These are phyloP conservation scores for Colletotrichum simmondsii DNA, from an alignment of 2,329 filamentous ascomycete species.

Conservation along the genomic window DNA sequence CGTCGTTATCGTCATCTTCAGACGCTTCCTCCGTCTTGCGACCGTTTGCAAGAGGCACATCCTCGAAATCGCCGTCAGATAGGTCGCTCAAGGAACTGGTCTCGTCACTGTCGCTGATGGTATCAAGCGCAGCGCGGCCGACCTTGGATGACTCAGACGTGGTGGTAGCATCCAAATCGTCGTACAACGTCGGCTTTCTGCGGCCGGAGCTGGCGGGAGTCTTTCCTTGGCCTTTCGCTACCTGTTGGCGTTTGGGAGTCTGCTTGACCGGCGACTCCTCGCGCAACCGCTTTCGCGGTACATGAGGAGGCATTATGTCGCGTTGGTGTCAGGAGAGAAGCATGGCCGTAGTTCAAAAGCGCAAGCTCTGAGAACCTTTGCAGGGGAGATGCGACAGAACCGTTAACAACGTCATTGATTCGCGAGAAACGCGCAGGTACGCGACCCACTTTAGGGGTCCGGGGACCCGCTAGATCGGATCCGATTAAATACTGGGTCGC, in stretches of 20 bases:
- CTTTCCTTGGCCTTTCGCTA: constrained; percentile 19
- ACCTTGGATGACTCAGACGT: constrained; percentile 56
- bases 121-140: constrained; percentile 53
- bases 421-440: constrained; percentile 43
- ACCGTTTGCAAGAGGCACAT: constrained; percentile 53
- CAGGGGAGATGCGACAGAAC: constrained; percentile 15
- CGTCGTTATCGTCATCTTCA: constrained; percentile 68
- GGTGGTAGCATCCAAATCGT: constrained; percentile 66
- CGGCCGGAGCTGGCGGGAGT: constrained; percentile 36
- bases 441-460: constrained; percentile 36
- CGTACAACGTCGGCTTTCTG: constrained; percentile 69
- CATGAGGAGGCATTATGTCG: constrained; percentile 71
- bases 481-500: constrained; percentile 23
- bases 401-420: constrained; percentile 41
- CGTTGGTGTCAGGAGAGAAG: neutral
- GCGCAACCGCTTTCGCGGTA: constrained; percentile 74
- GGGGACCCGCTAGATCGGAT: constrained; percentile 18
- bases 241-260: constrained; percentile 36
- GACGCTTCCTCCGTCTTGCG: constrained; percentile 47
- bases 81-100: constrained; percentile 63
- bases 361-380: constrained; percentile 19
- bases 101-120: constrained; percentile 56
- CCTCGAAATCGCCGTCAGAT: constrained; percentile 67
- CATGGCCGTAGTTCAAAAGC: constrained; percentile 2
- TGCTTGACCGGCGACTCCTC: constrained; percentile 41